Evolutionary conservation across 805 yeast species (phyloP), one percentile per base, ranked within the genome.

Genomic region (Blastobotrys parvus): DNA sequence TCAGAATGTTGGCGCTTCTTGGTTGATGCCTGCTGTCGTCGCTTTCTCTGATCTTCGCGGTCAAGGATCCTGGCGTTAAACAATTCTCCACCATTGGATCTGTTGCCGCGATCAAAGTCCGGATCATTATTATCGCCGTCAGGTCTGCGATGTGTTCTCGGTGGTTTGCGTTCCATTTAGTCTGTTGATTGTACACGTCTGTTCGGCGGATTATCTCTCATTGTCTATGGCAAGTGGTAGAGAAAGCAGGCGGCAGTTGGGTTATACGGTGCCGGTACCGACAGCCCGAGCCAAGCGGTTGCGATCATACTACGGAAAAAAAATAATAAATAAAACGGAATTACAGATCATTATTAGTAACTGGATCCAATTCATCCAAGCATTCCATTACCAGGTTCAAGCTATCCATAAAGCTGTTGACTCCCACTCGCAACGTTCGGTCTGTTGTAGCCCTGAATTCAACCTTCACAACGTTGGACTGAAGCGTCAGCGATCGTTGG

Each of bases 391-490:
- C 74, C 0, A 92, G 79, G 55, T 81, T 81, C 44, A 86, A 60
- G 48, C 80, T 80, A 56, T 87, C 95, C 43, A 89, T 67, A 15
- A 83, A 74, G 50, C 81, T 82, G 61, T 87, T 86, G 16, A 83
- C 85, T 6, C 94, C 94, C 4, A 87, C 94, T 48, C 97, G 68
- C 41, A 88, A 71, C 4, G 79, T 79, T 35, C 95, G 67, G 50
- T 83, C 94, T 40, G 84, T 78, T 0, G 69, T 68, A 1, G 87
- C 86, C 5, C 65, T 59, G 51, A 85, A 83, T 1, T 54, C 48
- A 22, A 79, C 72, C 2, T 58, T 45, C 33, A 86, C 64, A 0
- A 47, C 48, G 16, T 50, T 54, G 1, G 59, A 72, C 2, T 64
- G 56, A 0, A 63, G 56, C 4, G 56, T 36, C 48, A 77, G 78